Evolutionary conservation across 345 rosid species (phyloP).

Genomic region (Bretschneidera sinensis): DNA sequence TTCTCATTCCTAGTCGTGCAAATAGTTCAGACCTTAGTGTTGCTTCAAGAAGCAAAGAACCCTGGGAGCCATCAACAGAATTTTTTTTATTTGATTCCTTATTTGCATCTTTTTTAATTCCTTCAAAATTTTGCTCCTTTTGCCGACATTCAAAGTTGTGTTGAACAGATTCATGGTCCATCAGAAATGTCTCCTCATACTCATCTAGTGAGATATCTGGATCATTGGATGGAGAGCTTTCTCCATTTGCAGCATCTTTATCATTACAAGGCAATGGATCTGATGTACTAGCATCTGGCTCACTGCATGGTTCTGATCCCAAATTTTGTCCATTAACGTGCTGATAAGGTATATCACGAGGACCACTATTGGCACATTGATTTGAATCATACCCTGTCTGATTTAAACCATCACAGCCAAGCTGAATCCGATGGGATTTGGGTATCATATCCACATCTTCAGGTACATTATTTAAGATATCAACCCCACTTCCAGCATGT

Average conservation of each 20-base stretch:
- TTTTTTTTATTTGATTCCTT: conserved; percentile 2
- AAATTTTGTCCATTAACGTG: conserved; percentile 42
- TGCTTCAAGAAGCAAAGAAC: conserved; percentile 73
- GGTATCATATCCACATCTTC: conserved; percentile 42
- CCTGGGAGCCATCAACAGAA: conserved; percentile 31
- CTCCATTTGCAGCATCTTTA: conserved; percentile 36
- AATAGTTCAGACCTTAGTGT: conserved; percentile 73
- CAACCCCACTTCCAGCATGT: conserved; percentile 32
- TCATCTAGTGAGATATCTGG: conserved; percentile 52
- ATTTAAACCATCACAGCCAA: conserved; percentile 27
- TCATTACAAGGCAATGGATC: conserved; percentile 59
- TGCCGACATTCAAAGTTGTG: conserved; percentile 30
- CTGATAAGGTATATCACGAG: conserved; percentile 21
- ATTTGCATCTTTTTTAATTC: conserved; percentile 21
- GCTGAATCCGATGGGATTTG: conserved; percentile 36
- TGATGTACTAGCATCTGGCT: conserved; percentile 82
- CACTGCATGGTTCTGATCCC: conserved; percentile 81
- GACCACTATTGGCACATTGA: conserved; percentile 20
- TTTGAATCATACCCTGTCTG: conserved; percentile 29
- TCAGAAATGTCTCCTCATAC: conserved; percentile 51
- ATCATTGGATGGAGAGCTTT: conserved; percentile 51
- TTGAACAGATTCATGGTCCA: conserved; percentile 38
- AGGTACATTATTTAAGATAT: conserved; percentile 27
- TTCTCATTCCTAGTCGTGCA: conserved; percentile 58
- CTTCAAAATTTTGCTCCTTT: conserved; percentile 28